phyloP scores from a whole-genome alignment of 2,329 filamentous ascomycete genomes.

The Xylaria sp. region DNA sequence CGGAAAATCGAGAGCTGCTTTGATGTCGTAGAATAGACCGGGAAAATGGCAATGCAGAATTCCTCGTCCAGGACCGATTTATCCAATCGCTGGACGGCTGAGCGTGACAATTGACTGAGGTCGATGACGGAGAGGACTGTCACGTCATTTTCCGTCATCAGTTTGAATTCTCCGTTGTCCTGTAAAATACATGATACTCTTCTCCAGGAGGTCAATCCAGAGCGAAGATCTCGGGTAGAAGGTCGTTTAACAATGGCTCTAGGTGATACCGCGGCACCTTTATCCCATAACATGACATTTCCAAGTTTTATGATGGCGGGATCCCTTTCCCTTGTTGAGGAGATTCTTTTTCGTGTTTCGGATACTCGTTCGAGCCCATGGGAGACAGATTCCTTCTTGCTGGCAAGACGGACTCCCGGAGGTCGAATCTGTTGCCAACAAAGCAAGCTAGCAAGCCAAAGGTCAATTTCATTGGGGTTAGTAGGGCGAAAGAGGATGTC shows the following conservation, averaged over 20 bases:
- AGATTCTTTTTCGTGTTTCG: slow-evolving; percentile 41
- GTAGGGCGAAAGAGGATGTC: slow-evolving; percentile 62
- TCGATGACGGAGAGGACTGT: slow-evolving; percentile 77
- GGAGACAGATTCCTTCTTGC: slow-evolving; percentile 35
- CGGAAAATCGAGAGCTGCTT: slow-evolving; percentile 70
- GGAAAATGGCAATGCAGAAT: slow-evolving; percentile 91
- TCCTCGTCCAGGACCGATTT: slow-evolving; percentile 87
- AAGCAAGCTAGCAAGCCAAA: slow-evolving; percentile 74
- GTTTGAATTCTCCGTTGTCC: slow-evolving; percentile 89
- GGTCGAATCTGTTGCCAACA: slow-evolving; percentile 75
- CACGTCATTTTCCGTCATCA: slow-evolving; percentile 81
- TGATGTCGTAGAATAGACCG: slow-evolving; percentile 75
- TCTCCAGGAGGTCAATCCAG: slow-evolving; percentile 64
- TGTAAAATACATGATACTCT: slow-evolving; percentile 88
- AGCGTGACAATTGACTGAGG: slow-evolving; percentile 80
- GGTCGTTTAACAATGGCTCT: slow-evolving; percentile 52
- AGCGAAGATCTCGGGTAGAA: slow-evolving; percentile 52
- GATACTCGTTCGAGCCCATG: slow-evolving; percentile 37
- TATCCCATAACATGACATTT: slow-evolving; percentile 88
- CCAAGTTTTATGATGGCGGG: slow-evolving; percentile 91
- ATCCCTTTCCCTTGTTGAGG: slow-evolving; percentile 50
- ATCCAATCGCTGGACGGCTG: slow-evolving; percentile 85
- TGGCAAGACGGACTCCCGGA: slow-evolving; percentile 49
- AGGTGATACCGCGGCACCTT: slow-evolving; percentile 53
- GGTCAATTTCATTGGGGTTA: slow-evolving; percentile 61